Conservation (phyloP, 495 filamentous ascomycete genomes). For the Podospora sp. region DNA sequence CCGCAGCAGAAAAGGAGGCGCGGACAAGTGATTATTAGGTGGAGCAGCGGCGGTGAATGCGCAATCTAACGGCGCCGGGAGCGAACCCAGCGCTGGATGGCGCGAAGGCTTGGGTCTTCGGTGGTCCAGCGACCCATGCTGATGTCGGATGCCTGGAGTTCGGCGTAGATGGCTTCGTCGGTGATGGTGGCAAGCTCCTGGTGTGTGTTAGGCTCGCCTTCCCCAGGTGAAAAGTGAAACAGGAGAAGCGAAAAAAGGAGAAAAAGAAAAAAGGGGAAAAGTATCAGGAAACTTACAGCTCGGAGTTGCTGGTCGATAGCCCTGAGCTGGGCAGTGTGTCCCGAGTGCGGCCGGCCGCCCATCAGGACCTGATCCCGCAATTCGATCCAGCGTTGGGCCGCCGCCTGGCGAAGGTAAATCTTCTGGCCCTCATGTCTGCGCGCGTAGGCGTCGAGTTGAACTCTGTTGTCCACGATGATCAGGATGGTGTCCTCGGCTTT, state of each 20-base stretch:
- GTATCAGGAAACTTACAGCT: conserved; percentile 50
- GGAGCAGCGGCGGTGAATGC: neutral
- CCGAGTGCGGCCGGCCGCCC: conserved; percentile 61
- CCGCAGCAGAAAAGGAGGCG: neutral
- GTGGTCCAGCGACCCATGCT: conserved; percentile 72
- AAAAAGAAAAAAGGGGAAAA: neutral
- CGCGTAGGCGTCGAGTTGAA: conserved; percentile 75
- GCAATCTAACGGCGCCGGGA: conserved; percentile 36
- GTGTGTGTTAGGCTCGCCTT: conserved; percentile 3
- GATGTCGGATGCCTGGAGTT: conserved; percentile 65
- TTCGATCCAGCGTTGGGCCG: conserved; percentile 79
- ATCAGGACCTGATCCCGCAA: conserved; percentile 67
- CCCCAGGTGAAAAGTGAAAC: no score
- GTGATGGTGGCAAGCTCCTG: conserved; percentile 71
- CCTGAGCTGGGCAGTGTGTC: conserved; percentile 61
- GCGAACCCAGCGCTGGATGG: conserved; percentile 55
- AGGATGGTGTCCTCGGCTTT: neutral
- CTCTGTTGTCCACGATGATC: conserved; percentile 46
- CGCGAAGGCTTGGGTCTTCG: conserved; percentile 65
- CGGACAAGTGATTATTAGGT: neutral
- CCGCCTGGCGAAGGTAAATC: conserved; percentile 77
- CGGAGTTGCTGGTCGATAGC: conserved; percentile 61
- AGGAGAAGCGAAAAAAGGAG: neutral
- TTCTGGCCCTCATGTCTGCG: conserved; percentile 84
- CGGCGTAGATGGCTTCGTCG: conserved; percentile 65